Base-by-base conservation (phyloP, 2,329 filamentous ascomycete genomes). In the Calonectria montana region DNA sequence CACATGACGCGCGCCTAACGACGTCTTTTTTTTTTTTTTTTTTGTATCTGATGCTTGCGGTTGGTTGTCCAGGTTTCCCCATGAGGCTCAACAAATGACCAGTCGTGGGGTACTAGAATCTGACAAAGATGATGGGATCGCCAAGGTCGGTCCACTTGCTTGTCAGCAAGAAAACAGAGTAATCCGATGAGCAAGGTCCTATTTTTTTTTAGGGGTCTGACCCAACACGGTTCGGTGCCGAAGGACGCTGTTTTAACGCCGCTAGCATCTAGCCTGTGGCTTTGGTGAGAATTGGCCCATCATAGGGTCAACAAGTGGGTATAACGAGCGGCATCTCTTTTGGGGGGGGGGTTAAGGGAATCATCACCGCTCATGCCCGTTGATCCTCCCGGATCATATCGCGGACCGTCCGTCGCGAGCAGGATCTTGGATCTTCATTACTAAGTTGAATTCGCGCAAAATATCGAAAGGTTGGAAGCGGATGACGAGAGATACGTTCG, bases 181-280 rank as follows among this genome's bases (percentile, higher is more conserved):
- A 27, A 9, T 1, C 53, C 21, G 9, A 47, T 59, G 10, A 29
- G 47, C 47, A 12, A 29, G 23, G 43, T 23, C n/a, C n/a, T 59
- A 39, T 53, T 59, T 59, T 39, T 57, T 53, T 59, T 59, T 59
- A 59, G 53, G 53, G 53, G 35, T 59, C 53, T 59, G 53, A 59
- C 31, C 6, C 13, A 35, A 10, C 35, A 12, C 21, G 12, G 53
- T 37, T 59, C 53, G 53, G 53, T 35, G 37, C 53, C 53, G 53
- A 59, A 21, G 18, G n/a, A 25, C n/a, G 7, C n/a, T 23, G 21
- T 35, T 27, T 39, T 31, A 25, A 35, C 31, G 21, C 53, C 53
- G 53, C 53, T 59, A 39, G 53, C 37, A 7, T 50, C 21, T 18
- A 35, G 16, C 25, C 23, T 21, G 53, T 35, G 53, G 53, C 53